Conservation (phyloP, 306 rosid genomes). For the Prunus armeniaca region DNA sequence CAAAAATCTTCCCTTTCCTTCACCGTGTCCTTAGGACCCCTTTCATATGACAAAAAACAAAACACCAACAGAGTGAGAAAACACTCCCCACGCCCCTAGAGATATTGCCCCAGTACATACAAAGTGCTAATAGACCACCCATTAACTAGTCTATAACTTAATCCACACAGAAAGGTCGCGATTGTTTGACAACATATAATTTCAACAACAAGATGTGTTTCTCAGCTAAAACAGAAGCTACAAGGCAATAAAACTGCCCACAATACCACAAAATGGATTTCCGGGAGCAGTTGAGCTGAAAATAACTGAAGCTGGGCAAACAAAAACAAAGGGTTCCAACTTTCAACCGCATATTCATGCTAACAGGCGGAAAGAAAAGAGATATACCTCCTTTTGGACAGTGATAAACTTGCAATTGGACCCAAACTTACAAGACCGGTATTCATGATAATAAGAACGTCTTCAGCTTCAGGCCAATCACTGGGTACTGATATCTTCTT, state of each 20-base stretch:
- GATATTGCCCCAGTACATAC: too few relatives aligned
- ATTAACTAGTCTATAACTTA: too few relatives aligned
- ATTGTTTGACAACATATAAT: not conserved
- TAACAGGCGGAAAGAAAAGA: not conserved
- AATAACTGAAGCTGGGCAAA: not conserved
- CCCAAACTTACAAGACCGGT: conserved; percentile 91
- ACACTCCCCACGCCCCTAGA: too few relatives aligned
- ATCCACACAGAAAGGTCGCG: not conserved
- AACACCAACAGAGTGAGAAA: conserved; percentile 22
- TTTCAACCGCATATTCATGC: not conserved
- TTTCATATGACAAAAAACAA: conserved; percentile 27
- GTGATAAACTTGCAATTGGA: conserved; percentile 84
- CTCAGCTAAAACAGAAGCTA: not conserved
- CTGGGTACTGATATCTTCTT: conserved; percentile 48
- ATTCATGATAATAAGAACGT: conserved; percentile 74
- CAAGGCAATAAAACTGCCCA: too few relatives aligned
- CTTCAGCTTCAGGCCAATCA: conserved; percentile 95
- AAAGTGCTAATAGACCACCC: too few relatives aligned
- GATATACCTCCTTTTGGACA: conserved; percentile 53
- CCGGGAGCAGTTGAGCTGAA: not conserved
- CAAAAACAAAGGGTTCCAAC: not conserved
- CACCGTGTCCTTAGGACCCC: conserved; percentile 54
- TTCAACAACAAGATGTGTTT: not conserved
- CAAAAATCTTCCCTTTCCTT: conserved; percentile 53
- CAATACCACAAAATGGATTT: not conserved